Base-by-base conservation (phyloP, 495 filamentous ascomycete genomes). In the Aspergillus diversus region DNA sequence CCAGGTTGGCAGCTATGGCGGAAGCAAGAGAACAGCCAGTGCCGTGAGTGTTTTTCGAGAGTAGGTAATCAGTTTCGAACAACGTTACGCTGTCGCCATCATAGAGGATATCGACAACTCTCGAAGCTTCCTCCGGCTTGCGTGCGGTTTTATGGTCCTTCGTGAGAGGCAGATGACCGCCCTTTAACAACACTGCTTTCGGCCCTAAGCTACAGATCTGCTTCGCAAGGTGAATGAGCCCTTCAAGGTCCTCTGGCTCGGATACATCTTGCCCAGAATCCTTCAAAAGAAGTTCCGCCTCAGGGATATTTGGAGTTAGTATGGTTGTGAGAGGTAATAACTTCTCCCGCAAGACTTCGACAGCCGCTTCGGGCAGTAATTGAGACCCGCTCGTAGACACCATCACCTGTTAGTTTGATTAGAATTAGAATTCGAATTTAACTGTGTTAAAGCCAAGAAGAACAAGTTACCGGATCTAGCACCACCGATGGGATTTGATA, bases 1-100 rank as follows among this genome's bases (percentile, higher is more conserved):
- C 89, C 16, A 98, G 78, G 66, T 96, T 93, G 16, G 88, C 92
- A 11, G 94, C 91, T 71, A 98, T 96, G 8, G 94, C 92, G 51
- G 92, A 97, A 56, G 95, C 95, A 57, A 99, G 84, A 13, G 92
- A 95, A 69, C 95, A 99, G 17, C 95, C 95, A 7, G 95, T 99
- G 4, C 95, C 95, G 74, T 99, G 95, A 3, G 95, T 99, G 64
- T 95, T 93, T 63, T 81, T 89, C 5, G 89, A 89, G 3, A 82
- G 71, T 27, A 89, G 75, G 69, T 88, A 97, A 3, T 80, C 80
- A 8, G 82, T 89, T 73, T 93, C 86, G 47, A 95, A 82, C 32
- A 86, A 75, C 1, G 83, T 80, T 0, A 77, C 66, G 16, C 83
- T 64, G 0, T 77, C 77, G 4, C 84, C 82, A 39, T 92, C 87